A percentile compares a stretch with the other conserved stretches of the same genome.
Conservation (phyloP, 768 basidiomycete genomes). For the Strobilomyces dryophilus region DNA sequence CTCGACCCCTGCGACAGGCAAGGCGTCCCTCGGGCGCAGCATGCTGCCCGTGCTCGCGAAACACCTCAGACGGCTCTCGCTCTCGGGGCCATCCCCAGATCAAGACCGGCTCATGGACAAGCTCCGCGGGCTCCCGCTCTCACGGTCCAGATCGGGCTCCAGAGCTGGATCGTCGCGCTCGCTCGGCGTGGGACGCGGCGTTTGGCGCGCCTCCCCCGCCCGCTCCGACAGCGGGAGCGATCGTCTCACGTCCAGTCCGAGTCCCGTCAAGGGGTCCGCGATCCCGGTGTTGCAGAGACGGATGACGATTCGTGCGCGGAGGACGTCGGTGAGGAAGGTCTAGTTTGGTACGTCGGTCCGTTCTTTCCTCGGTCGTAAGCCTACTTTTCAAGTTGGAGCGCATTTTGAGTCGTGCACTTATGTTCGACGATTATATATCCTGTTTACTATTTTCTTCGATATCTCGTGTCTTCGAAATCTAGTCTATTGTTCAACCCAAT, state of each 20-base stretch:
- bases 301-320: constrained; percentile 26
- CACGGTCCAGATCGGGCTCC: constrained; percentile 3
- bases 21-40: constrained; percentile 18
- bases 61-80: constrained; percentile 23
- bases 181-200: background rate
- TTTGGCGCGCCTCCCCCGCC: constrained; percentile 17
- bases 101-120: constrained; percentile 23
- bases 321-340: constrained; percentile 17
- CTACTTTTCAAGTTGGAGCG: no score
- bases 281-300: constrained; percentile 27
- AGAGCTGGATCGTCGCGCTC: constrained; percentile 4
- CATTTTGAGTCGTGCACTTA: no score
- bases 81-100: constrained; percentile 15
- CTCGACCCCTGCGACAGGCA: constrained; percentile 2
- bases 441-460: no score
- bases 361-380: no score
- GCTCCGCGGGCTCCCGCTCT: constrained; percentile 20
- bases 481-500: no score
- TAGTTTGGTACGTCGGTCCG: background rate
- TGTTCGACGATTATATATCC: no score
- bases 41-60: constrained; percentile 29
- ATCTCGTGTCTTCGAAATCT: no score
- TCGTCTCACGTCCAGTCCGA: constrained; percentile 10
- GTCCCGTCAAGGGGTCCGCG: constrained; percentile 24
- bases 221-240: constrained; percentile 16